Conservation (phyloP, 2,329 filamentous ascomycete species). For the Metarhizium brunneum region DNA sequence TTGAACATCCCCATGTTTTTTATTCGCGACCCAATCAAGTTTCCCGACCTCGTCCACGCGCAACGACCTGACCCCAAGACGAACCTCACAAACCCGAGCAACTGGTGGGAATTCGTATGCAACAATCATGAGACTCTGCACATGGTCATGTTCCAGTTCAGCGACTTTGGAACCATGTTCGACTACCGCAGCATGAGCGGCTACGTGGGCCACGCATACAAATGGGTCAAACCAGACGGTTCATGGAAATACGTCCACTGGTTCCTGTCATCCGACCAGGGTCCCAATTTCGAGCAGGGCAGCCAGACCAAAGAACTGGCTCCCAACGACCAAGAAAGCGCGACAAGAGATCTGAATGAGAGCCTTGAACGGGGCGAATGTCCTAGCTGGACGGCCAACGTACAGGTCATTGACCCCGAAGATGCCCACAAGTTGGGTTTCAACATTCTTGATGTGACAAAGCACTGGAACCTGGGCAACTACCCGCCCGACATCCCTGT, state of each 20-base stretch:
- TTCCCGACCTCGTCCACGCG: no score
- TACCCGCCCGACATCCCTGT: no score
- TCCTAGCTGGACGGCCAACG: no score
- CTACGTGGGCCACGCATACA: slow-evolving; percentile 59
- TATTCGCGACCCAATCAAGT: no score
- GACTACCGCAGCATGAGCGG: slow-evolving; percentile 59
- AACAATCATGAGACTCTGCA: slow-evolving; percentile 55
- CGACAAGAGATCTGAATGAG: no score
- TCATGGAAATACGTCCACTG: slow-evolving; percentile 58
- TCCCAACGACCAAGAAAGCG: slow-evolving; percentile 44
- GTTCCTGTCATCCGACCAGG: slow-evolving; percentile 54
- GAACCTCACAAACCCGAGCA: slow-evolving; percentile 59
- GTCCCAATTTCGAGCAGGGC: slow-evolving; percentile 49
- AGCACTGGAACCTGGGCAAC: slow-evolving; percentile 56
- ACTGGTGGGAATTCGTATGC: slow-evolving; percentile 40
- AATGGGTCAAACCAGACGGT: slow-evolving; percentile 56
- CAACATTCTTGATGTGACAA: slow-evolving; percentile 62
- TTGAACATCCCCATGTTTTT: not conserved
- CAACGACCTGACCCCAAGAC: no score
- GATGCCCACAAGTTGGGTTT: slow-evolving; percentile 28
- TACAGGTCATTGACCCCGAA: no score
- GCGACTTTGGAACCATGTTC: slow-evolving; percentile 56
- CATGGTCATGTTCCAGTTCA: slow-evolving; percentile 57
- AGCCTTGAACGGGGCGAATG: no score
- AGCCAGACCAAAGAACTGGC: slow-evolving; percentile 45